Conservation (phyloP, 2,329 filamentous ascomycete genomes). For the Nemania sp. region DNA sequence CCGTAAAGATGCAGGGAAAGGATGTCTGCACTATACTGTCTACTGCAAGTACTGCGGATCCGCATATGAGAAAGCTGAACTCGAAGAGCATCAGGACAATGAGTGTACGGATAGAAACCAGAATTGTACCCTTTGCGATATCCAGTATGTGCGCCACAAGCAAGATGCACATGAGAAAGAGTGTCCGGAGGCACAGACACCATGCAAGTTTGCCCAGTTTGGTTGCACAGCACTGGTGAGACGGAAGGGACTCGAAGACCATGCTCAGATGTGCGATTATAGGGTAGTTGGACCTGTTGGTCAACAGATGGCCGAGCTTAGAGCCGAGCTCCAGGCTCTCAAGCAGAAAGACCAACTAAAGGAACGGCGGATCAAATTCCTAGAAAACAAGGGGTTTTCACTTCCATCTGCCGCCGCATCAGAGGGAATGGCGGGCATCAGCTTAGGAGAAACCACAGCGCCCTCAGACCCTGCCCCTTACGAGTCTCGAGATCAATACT, state of each 20-base stretch:
- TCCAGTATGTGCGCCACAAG: conserved; percentile 48
- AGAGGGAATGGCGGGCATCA: conserved; percentile 33
- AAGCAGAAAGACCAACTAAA: conserved; percentile 45
- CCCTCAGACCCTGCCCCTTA: conserved; percentile 37
- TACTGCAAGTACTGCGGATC: conserved; percentile 59
- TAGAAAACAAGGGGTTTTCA: conserved; percentile 43
- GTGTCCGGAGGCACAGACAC: conserved; percentile 46
- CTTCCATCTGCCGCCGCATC: conserved; percentile 31
- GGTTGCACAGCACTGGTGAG: conserved; percentile 50
- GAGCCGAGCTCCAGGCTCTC: conserved; percentile 51
- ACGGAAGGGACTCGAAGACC: conserved; percentile 48
- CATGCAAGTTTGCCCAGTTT: conserved; percentile 53
- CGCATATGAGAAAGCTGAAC: conserved; percentile 51
- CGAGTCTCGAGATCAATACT: conserved; percentile 48
- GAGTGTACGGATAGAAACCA: conserved; percentile 52
- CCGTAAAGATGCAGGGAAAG: conserved; percentile 53
- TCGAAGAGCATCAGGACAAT: conserved; percentile 48
- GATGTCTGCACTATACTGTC: conserved; percentile 58
- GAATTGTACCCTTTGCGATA: conserved; percentile 54
- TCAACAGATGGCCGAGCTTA: conserved; percentile 51
- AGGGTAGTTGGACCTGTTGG: conserved; percentile 56
- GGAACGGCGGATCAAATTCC: conserved; percentile 47
- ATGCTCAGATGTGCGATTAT: conserved; percentile 55
- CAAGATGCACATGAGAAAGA: conserved; percentile 53
- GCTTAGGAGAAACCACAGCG: conserved; percentile 30